Evolutionary conservation across 371 early-diverging fungal species (phyloP).

Genomic region (Paramicrosporidium saccamoebae): DNA sequence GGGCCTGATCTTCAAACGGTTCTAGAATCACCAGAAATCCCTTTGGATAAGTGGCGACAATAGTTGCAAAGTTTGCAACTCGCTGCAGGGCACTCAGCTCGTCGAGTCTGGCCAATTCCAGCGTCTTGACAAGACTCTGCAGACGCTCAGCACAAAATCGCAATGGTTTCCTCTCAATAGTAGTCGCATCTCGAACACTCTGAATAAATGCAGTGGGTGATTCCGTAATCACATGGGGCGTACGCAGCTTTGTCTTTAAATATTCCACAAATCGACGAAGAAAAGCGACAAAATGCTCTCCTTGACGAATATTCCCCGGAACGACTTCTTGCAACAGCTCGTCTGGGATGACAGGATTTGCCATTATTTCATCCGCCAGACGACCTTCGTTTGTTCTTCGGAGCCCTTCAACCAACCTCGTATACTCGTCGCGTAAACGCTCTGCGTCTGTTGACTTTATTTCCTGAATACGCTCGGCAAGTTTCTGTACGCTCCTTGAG

Average conservation of each 20-base stretch:
- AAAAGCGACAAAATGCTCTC: conserved; percentile 92
- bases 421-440: conserved; percentile 55
- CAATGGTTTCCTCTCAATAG: conserved; percentile 68
- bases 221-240: conserved; percentile 90
- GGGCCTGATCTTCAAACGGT: conserved; percentile 76
- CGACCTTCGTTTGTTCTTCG: conserved; percentile 27
- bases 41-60: conserved; percentile 79
- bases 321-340: conserved; percentile 70
- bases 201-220: conserved; percentile 67
- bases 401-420: conserved; percentile 53
- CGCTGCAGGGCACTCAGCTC: conserved; percentile 45
- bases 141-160: conserved; percentile 80
- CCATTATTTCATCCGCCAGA: conserved; percentile 33
- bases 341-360: conserved; percentile 59
- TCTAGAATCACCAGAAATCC: conserved; percentile 92
- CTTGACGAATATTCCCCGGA: conserved; percentile 90
- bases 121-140: conserved; percentile 45
- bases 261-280: conserved; percentile 91
- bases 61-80: conserved; percentile 80
- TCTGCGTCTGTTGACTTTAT: conserved; percentile 56
- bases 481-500: conserved; percentile 27
- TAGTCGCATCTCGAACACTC: conserved; percentile 68
- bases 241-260: conserved; percentile 86
- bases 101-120: conserved; percentile 65
- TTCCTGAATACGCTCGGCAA: conserved; percentile 31